phyloP scores from a whole-genome alignment of 257 asterid species.

The Lantana camara region DNA sequence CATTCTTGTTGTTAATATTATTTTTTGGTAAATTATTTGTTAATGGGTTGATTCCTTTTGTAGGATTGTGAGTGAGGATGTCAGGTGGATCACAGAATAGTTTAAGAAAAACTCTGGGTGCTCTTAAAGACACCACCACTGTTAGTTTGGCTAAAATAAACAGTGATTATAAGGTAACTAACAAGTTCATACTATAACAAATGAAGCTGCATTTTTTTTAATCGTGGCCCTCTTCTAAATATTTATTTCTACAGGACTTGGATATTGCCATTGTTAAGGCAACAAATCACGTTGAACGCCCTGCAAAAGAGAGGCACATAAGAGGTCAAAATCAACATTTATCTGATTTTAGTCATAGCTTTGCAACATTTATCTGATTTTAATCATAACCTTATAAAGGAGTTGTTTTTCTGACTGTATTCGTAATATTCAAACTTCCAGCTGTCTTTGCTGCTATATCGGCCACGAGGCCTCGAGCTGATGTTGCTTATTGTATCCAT shows the following conservation, averaged over 20 bases:
- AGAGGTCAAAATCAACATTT: conserved; percentile 50
- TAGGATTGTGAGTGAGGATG: conserved; percentile 61
- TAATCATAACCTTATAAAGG: not conserved
- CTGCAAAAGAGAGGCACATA: conserved; percentile 93
- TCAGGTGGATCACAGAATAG: conserved; percentile 83
- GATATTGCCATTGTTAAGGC: conserved; percentile 98
- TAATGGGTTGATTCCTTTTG: conserved; percentile 23
- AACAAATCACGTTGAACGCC: conserved; percentile 92
- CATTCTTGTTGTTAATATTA: conserved; percentile 15
- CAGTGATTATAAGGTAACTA: conserved; percentile 85
- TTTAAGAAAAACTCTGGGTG: conserved; percentile 91
- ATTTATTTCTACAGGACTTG: conserved; percentile 58
- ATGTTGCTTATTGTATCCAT: conserved; percentile 96
- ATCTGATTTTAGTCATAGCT: not conserved
- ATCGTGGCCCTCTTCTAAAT: conserved; percentile 15
- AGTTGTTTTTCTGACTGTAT: conserved; percentile 27
- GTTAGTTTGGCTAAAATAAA: conserved; percentile 95
- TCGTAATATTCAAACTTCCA: conserved; percentile 34
- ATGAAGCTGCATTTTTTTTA: conserved; percentile 4
- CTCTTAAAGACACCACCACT: conserved; percentile 92
- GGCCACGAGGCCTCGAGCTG: conserved; percentile 97
- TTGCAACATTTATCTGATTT: conserved; percentile 7
- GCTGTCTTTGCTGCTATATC: conserved; percentile 90
- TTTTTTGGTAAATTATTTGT: conserved; percentile 23
- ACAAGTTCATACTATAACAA: not conserved